Evolutionary conservation across 257 asterid genomes (phyloP), one percentile per base, ranked within the genome.

Genomic region (Nicotiana noctiflora): DNA sequence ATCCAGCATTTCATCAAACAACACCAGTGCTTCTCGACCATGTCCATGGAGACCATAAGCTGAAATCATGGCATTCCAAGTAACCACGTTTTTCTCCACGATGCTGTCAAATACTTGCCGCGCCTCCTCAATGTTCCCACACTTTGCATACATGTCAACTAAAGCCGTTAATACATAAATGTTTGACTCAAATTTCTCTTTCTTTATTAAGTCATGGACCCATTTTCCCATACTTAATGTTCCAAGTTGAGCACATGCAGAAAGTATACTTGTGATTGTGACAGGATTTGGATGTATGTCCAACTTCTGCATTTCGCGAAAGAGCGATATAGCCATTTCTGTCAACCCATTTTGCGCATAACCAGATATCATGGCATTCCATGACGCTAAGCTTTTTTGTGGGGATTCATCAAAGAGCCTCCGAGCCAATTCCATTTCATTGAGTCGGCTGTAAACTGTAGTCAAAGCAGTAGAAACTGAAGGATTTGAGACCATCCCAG

Each of bases 341-440:
- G 97, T 91, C 44, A 87, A 87, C 17, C 98, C 98, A 59, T 91
- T 93, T 80, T 95, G 98, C 11, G 97, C 91, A 83, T 92, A 93
- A 44, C 97, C 99, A 7, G 98, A 95, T 83, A 95, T 92, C 97
- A 95, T 93, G 52, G 99, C 92, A 44, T 95, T 95, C 98, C 98
- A 92, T 27, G 94, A 89, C 23, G 92, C 97, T 85, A 95, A 82
- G 72, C 89, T 88, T 83, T 89, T 95, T 13, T 89, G 90, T 3
- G 85, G 80, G 52, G 91, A 84, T 83, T 93, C 97, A 25, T 95
- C 90, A 80, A 95, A 93, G 75, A 95, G 85, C 89, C 83, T 84
- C 75, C 90, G 86, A 12, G 96, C 97, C 61, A 81, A 77, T 56
- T 92, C 93, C 15, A 87, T 81, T 91, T 93, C 97, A 57, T 90